Conservation (phyloP, 1,139 yeast genomes). For the Hansenula lynferdii region DNA sequence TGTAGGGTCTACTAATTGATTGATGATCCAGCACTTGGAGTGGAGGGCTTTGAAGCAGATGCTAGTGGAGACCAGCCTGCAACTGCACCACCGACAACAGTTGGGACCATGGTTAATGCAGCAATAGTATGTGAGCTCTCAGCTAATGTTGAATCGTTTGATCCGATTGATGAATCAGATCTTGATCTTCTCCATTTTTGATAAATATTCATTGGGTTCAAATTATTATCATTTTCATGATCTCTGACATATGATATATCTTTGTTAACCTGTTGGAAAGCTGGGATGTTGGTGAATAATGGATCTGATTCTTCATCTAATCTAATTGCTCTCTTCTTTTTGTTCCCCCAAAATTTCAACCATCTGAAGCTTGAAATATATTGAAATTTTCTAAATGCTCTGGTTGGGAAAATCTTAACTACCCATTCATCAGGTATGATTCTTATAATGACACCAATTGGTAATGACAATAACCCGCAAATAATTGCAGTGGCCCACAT, state of each 20-base stretch:
- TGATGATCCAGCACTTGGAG: not conserved
- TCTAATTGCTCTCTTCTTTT: slow-evolving; percentile 2
- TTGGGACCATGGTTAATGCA: slow-evolving; percentile 48
- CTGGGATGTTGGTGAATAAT: slow-evolving; percentile 19
- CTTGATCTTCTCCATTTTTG: slow-evolving; percentile 21
- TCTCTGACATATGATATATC: slow-evolving; percentile 22
- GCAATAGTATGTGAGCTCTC: slow-evolving; percentile 26
- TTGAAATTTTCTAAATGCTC: slow-evolving; percentile 41
- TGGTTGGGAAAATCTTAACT: slow-evolving; percentile 60
- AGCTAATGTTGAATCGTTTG: slow-evolving; percentile 12
- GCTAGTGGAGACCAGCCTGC: slow-evolving; percentile 38
- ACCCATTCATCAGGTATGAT: slow-evolving; percentile 82
- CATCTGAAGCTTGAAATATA: slow-evolving; percentile 45
- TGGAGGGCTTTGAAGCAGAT: not conserved
- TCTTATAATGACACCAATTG: slow-evolving; percentile 72
- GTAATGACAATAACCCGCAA: slow-evolving; percentile 80
- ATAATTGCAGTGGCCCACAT: slow-evolving; percentile 90
- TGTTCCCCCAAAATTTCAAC: slow-evolving; percentile 29
- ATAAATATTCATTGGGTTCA: slow-evolving; percentile 21
- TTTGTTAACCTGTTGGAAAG: slow-evolving; percentile 22
- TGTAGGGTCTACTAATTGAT: too few relatives aligned
- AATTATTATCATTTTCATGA: slow-evolving; percentile 3
- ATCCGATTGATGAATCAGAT: slow-evolving; percentile 9
- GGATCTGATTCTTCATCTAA: slow-evolving; percentile 16
- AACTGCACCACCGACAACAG: slow-evolving; percentile 49